Conservation (phyloP, 1,139 yeast species). For the Wickerhamomyces sp. region DNA sequence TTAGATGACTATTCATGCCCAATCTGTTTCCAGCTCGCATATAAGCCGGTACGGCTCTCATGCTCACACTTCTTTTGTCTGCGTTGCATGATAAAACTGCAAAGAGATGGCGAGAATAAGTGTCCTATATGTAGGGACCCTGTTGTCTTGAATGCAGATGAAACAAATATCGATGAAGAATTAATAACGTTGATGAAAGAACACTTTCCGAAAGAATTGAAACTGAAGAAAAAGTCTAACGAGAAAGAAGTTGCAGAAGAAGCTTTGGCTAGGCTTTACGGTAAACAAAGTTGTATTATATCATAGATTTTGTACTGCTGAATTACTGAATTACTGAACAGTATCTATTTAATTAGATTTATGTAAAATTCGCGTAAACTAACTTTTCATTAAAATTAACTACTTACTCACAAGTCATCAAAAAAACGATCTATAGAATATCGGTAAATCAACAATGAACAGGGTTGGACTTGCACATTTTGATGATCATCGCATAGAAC, state of each 20-base stretch:
- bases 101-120: conserved; percentile 49
- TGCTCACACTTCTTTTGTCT: conserved; percentile 72
- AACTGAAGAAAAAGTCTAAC: conserved; percentile 54
- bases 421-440: too few species aligned
- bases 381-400: too few species aligned
- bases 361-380: too few species aligned
- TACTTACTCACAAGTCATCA: too few species aligned
- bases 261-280: conserved; percentile 27
- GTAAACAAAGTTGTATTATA: conserved; percentile 13
- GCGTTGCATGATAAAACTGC: conserved; percentile 63
- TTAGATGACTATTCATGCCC: conserved; percentile 74
- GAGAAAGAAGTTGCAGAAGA: conserved; percentile 49
- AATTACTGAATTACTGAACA: too few species aligned
- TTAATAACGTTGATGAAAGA: conserved; percentile 49
- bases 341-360: too few species aligned
- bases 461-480: conserved; percentile 19
- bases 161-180: conserved; percentile 53
- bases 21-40: conserved; percentile 64
- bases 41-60: conserved; percentile 58
- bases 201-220: conserved; percentile 65
- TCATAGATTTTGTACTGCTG: too few species aligned
- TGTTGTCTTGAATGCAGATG: conserved; percentile 56
- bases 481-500: conserved; percentile 10
- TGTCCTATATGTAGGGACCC: conserved; percentile 67
- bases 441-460: conserved; percentile 10